Percentiles rank a stretch among this genome's conserved stretches.
Evolutionary conservation across 2,329 filamentous ascomycete species (phyloP).

Genomic region (Fusarium metavorans): DNA sequence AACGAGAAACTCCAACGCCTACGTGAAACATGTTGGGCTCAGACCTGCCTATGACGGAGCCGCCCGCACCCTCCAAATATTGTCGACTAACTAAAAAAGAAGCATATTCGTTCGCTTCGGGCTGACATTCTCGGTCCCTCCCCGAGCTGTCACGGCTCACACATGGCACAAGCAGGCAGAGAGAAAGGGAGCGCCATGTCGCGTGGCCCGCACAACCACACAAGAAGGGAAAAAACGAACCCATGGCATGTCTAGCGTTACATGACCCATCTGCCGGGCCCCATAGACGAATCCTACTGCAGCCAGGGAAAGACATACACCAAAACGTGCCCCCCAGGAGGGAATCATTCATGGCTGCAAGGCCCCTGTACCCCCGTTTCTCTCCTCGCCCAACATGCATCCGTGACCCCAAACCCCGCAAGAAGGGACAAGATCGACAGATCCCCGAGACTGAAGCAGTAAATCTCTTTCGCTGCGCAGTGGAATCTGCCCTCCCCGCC

Average conservation of each 20-base stretch:
- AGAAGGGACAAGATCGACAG: constrained; percentile 28
- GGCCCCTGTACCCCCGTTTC: constrained; percentile 11
- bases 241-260: constrained; percentile 35
- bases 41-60: constrained; percentile 1
- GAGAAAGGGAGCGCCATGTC: constrained; percentile 40
- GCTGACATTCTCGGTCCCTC: constrained; percentile 7
- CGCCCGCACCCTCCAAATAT: constrained; percentile 3
- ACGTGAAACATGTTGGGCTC: not conserved
- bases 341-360: constrained; percentile 10
- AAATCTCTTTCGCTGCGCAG: not conserved
- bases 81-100: constrained; percentile 5
- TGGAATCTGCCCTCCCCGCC: not conserved
- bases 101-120: not conserved
- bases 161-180: constrained; percentile 29
- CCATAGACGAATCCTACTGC: constrained; percentile 15
- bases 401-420: constrained; percentile 25
- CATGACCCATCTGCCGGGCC: constrained; percentile 40
- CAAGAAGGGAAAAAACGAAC: constrained; percentile 9
- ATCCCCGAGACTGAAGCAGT: constrained; percentile 16
- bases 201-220: constrained; percentile 43
- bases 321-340: not conserved
- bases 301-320: not conserved
- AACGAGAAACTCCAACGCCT: not conserved
- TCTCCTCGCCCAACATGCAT: constrained; percentile 1
- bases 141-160: constrained; percentile 25